Percentiles rank a stretch among this genome's conserved stretches.
These are phyloP conservation scores for Solanum piurae DNA, from an alignment of 257 asterid genomes.

Conservation along the genomic window DNA sequence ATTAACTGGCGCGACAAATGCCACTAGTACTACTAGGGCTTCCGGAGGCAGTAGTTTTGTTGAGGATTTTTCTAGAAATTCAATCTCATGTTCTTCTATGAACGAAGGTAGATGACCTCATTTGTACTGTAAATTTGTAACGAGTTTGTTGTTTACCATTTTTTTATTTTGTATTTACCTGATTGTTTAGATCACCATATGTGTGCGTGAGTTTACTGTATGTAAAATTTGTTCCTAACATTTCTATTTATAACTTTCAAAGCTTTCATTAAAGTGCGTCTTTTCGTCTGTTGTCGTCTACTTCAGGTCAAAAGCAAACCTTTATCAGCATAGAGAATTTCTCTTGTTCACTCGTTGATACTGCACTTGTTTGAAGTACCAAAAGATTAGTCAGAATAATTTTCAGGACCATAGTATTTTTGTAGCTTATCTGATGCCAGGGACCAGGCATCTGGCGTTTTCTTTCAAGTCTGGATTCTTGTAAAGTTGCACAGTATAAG, in stretches of 20 bases:
- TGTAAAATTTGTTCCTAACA: background rate
- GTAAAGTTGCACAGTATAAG: background rate
- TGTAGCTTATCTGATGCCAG: background rate
- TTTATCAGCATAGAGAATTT: background rate
- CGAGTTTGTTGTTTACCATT: background rate
- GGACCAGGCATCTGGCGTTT: background rate
- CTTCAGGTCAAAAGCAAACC: background rate
- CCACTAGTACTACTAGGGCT: conserved; percentile 22
- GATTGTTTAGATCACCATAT: background rate
- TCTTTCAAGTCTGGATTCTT: background rate
- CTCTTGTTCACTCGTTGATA: background rate
- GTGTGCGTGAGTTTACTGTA: background rate
- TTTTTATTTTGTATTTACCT: background rate
- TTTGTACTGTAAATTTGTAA: background rate
- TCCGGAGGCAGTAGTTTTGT: conserved; percentile 21
- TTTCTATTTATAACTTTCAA: background rate
- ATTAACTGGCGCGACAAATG: conserved; percentile 14
- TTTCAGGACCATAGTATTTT: background rate
- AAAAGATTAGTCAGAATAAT: background rate
- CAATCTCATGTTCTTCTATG: conserved; percentile 67
- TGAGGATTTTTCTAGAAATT: conserved; percentile 68
- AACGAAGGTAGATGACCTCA: conserved; percentile 54
- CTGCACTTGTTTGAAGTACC: background rate
- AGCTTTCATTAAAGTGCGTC: background rate
- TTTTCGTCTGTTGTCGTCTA: background rate